phyloP scores from a whole-genome alignment of 768 basidiomycete species.

The Trametes cinnabarina region DNA sequence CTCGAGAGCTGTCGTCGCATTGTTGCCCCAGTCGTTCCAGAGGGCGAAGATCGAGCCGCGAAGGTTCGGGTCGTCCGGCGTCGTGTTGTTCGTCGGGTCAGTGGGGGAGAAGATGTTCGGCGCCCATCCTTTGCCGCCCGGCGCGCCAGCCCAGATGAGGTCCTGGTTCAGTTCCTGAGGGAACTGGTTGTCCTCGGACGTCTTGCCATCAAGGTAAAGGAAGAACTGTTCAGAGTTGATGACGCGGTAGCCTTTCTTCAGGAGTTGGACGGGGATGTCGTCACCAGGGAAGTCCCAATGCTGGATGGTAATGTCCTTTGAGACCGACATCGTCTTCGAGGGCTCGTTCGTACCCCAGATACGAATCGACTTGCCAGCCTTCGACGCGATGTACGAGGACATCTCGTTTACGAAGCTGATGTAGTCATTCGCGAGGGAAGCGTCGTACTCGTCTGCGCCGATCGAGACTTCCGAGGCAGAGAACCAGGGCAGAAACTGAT shows the following conservation, averaged over 20 bases:
- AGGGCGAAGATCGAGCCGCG: conserved; percentile 28
- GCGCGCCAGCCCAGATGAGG: conserved; percentile 30
- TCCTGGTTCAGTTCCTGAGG: conserved; percentile 33
- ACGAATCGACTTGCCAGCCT: conserved; percentile 38
- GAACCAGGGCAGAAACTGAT: conserved; percentile 37
- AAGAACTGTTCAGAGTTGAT: conserved; percentile 29
- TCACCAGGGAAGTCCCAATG: conserved; percentile 38
- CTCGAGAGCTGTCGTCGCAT: conserved; percentile 44
- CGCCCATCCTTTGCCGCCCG: conserved; percentile 25
- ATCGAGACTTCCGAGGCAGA: conserved; percentile 42
- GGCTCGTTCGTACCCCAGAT: conserved; percentile 46
- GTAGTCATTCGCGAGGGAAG: conserved; percentile 41
- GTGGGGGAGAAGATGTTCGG: conserved; percentile 26
- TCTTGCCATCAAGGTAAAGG: conserved; percentile 27
- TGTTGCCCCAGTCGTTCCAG: conserved; percentile 45
- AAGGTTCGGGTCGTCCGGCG: conserved; percentile 19
- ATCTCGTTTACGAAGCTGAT: conserved; percentile 44
- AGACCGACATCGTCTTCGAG: conserved; percentile 35
- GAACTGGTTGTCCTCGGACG: conserved; percentile 31
- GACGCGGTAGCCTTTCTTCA: conserved; percentile 26
- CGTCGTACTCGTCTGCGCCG: conserved; percentile 45
- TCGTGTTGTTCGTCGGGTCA: conserved; percentile 29
- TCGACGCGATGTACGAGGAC: conserved; percentile 34
- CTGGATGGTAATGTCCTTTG: conserved; percentile 43
- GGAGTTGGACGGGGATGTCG: conserved; percentile 27